phyloP scores from a whole-genome alignment of 345 rosid species.

The Capsella bursapastoris region DNA sequence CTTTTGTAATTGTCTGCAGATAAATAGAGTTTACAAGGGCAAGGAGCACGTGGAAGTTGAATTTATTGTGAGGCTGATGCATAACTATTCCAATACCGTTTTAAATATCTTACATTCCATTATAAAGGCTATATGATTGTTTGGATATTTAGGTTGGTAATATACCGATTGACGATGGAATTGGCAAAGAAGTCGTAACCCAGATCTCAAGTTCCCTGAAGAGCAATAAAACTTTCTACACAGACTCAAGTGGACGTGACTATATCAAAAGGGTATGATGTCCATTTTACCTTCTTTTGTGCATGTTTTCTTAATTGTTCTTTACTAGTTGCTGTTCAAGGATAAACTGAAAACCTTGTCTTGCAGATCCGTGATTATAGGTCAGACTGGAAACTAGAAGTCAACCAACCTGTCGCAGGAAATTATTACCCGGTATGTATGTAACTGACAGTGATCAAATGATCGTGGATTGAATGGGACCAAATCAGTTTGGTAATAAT shows the following conservation, averaged over 20 bases:
- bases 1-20: constrained; percentile 49
- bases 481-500: constrained; percentile 12
- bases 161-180: constrained; percentile 68
- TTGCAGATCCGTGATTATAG: constrained; percentile 90
- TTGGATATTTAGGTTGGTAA: constrained; percentile 62
- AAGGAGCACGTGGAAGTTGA: constrained; percentile 96
- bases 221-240: constrained; percentile 69
- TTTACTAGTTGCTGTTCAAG: constrained; percentile 9
- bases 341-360: constrained; percentile 12
- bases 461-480: constrained; percentile 31
- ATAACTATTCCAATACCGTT: constrained; percentile 21
- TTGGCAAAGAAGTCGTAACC: constrained; percentile 75
- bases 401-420: constrained; percentile 91
- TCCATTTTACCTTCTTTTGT: constrained; percentile 7
- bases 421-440: constrained; percentile 90
- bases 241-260: constrained; percentile 88
- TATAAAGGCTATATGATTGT: constrained; percentile 14
- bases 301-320: background rate
- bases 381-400: constrained; percentile 91
- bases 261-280: constrained; percentile 68
- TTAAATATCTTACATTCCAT: constrained; percentile 20
- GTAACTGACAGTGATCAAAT: constrained; percentile 19
- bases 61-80: constrained; percentile 69
- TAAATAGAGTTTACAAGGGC: constrained; percentile 77
- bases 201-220: constrained; percentile 65